A percentile compares a stretch with the other conserved stretches of the same genome.
Evolutionary conservation across 352 stramenopile species (phyloP).

Genomic region (Blastocystis hominis): DNA sequence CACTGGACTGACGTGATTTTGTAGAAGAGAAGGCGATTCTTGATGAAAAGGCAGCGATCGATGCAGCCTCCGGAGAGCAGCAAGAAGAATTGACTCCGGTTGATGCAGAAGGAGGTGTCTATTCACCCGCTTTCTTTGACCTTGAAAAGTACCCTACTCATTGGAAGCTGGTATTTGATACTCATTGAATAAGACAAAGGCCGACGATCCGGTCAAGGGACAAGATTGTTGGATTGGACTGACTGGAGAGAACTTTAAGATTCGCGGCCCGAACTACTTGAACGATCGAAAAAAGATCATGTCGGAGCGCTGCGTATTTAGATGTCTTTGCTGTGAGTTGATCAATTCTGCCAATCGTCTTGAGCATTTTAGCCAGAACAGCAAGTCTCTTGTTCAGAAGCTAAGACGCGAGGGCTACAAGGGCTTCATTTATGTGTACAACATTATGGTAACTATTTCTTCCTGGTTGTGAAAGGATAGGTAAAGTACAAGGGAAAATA

Average conservation of each 20-base stretch:
- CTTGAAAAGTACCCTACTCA: slow-evolving; percentile 5
- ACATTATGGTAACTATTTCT: slow-evolving; percentile 4
- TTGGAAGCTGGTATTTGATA: background rate
- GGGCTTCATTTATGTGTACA: slow-evolving; percentile 40
- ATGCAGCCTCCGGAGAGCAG: background rate
- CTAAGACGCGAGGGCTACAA: slow-evolving; percentile 11
- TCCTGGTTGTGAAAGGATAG: background rate
- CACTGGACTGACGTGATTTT: background rate
- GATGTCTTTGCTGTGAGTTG: background rate
- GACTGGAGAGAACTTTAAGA: slow-evolving; percentile 26
- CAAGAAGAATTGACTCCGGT: background rate
- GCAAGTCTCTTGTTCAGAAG: slow-evolving; percentile 6
- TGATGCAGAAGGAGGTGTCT: background rate
- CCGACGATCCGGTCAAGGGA: background rate
- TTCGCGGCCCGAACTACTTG: slow-evolving; percentile 17
- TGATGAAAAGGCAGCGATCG: background rate
- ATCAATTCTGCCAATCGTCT: background rate
- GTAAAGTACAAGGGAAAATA: background rate
- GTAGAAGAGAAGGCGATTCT: slow-evolving; percentile 26
- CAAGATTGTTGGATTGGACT: slow-evolving; percentile 25
- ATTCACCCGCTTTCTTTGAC: background rate
- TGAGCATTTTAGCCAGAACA: background rate
- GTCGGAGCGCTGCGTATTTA: slow-evolving; percentile 32
- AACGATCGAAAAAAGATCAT: slow-evolving; percentile 44
- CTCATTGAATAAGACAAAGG: background rate